Conservation (phyloP, 2,329 filamentous ascomycete species). For the Neopestalotiopsis rosae region DNA sequence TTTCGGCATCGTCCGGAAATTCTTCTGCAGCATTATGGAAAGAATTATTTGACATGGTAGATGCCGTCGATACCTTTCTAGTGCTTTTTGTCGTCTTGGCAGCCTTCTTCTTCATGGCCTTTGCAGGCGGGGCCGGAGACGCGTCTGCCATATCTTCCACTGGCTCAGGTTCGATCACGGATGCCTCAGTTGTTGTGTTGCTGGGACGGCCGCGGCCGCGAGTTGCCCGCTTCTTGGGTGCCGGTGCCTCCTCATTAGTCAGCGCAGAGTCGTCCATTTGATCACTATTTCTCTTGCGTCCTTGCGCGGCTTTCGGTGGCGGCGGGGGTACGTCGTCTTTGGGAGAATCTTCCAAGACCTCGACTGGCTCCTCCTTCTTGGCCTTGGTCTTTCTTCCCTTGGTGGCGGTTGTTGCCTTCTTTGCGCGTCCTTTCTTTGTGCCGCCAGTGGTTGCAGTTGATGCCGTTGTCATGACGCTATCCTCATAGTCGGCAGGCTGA, state of each 20-base stretch:
- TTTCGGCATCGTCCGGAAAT: slow-evolving; percentile 65
- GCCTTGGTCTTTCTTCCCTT: slow-evolving; percentile 52
- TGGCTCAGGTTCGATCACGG: slow-evolving; percentile 41
- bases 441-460: slow-evolving; percentile 64
- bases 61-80: slow-evolving; percentile 56
- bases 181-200: slow-evolving; percentile 45
- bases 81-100: slow-evolving; percentile 45
- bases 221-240: slow-evolving; percentile 64
- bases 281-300: slow-evolving; percentile 69
- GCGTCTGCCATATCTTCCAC: slow-evolving; percentile 48
- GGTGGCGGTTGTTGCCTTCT: slow-evolving; percentile 56
- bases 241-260: slow-evolving; percentile 51
- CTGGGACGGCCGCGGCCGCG: slow-evolving; percentile 56
- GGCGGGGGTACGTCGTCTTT: slow-evolving; percentile 36
- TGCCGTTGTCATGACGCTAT: slow-evolving; percentile 63
- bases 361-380: slow-evolving; percentile 61
- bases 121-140: slow-evolving; percentile 31
- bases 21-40: slow-evolving; percentile 42
- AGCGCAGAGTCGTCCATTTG: slow-evolving; percentile 56
- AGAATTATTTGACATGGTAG: slow-evolving; percentile 48
- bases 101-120: slow-evolving; percentile 49
- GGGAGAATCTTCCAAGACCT: slow-evolving; percentile 47
- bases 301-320: slow-evolving; percentile 50
- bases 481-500: slow-evolving; percentile 55
- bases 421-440: slow-evolving; percentile 55